Evolutionary conservation across 2,329 filamentous ascomycete species (phyloP).

Genomic region (Hymenoscyphus occultus): DNA sequence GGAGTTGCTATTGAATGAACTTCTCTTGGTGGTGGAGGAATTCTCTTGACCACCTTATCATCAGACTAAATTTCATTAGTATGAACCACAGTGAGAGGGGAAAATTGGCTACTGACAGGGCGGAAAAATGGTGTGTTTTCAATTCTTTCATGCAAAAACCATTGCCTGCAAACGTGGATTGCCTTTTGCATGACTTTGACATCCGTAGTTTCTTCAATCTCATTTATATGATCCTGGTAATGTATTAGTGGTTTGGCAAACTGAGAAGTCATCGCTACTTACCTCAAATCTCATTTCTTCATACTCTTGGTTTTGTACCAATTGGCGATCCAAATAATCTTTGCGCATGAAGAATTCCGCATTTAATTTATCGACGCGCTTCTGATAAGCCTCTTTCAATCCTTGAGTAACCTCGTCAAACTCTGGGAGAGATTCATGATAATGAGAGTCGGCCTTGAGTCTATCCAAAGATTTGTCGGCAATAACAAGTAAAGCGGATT

Average conservation of each 20-base stretch:
- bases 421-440: conserved; percentile 32
- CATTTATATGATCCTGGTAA: conserved; percentile 22
- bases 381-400: conserved; percentile 23
- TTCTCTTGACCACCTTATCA: conserved; percentile 17
- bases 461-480: conserved; percentile 31
- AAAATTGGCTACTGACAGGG: conserved; percentile 24
- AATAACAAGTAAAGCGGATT: conserved; percentile 27
- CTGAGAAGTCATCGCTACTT: conserved; percentile 13
- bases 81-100: not conserved
- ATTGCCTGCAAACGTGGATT: conserved; percentile 22
- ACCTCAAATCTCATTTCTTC: conserved; percentile 23
- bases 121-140: conserved; percentile 27
- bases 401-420: conserved; percentile 25
- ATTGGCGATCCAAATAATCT: conserved; percentile 16
- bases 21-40: conserved; percentile 15
- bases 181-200: conserved; percentile 24
- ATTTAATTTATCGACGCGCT: conserved; percentile 19
- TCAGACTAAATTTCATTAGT: conserved; percentile 25
- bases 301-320: conserved; percentile 21
- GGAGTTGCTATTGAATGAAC: conserved; percentile 20
- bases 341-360: conserved; percentile 14
- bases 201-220: conserved; percentile 22
- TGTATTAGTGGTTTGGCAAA: conserved; percentile 13
- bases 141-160: conserved; percentile 12
- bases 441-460: conserved; percentile 25